Evolutionary conservation across 441 rosid genomes (phyloP), one percentile per base, ranked within the genome.

Genomic region (Adansonia rubrostipa): DNA sequence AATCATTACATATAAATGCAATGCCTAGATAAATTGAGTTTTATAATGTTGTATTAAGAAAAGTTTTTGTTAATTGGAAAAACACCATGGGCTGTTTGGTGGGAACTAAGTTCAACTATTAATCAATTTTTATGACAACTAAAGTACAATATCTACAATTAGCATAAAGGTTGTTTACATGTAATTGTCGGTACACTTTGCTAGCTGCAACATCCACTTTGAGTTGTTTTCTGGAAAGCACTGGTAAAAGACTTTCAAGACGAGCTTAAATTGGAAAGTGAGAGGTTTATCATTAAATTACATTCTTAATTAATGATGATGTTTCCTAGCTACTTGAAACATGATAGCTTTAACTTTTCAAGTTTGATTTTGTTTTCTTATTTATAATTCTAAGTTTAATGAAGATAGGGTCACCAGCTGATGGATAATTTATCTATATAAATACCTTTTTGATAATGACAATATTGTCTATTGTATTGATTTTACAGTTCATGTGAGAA

Each of bases 261-360:
- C 14, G 20, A 67, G 62, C 33, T 75, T 28, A 50, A 14, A 79
- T 53, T 73, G 51, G 70, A 72, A 67, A 74, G 72, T 20, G 71
- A 61, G 45, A 64, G 53, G 58, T 73, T 67, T 42, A 70, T 42
- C 9, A 50, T 14, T 67, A 75, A 57, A 40, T 68, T 48, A 36
- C 47, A 36, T 68, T 75, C 56, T 75, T 60, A 60, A 75, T 68
- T 51, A 48, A 75, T 75, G 19, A 74, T 67, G 13, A 9, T 68
- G 75, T 75, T 80, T 68, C 56, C 13, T 73, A 9, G 8, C 48
- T 44, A 28, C 15, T 28, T 42, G 42, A 14, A 61, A 24, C 66
- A 61, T 11, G 3, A 24, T 24, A 24, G 66, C 66, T 22, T 61
- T 24, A 24, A 24, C 66, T 24, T 24, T 61, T 60, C 14, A 3